Percentiles rank a stretch among this genome's conserved stretches.
phyloP scores from a whole-genome alignment of 2,329 filamentous ascomycete genomes.

The Colletotrichum lini region DNA sequence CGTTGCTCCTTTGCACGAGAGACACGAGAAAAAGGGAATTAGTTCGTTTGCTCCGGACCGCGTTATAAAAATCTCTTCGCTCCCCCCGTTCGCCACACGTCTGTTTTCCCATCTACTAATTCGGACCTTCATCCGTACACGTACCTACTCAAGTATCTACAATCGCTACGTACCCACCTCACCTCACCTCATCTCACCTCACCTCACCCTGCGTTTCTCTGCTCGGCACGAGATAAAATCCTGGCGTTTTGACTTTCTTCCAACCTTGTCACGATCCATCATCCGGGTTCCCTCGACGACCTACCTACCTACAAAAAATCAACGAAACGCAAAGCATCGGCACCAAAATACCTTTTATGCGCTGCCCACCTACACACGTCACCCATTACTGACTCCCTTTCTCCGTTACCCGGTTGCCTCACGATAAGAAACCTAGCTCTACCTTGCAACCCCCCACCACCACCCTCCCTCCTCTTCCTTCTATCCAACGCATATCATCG shows the following conservation, averaged over 20 bases:
- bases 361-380: background rate
- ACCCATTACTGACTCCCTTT: conserved; percentile 4
- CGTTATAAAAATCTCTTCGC: conserved; percentile 29
- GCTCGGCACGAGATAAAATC: background rate
- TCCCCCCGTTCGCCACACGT: conserved; percentile 24
- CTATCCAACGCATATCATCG: background rate
- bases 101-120: background rate
- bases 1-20: conserved; percentile 16
- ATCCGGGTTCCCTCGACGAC: conserved; percentile 5
- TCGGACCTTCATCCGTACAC: no score
- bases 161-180: background rate
- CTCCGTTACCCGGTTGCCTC: conserved; percentile 13
- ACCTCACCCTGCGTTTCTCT: background rate
- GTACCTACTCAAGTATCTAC: background rate
- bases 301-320: background rate
- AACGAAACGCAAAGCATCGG: background rate
- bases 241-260: background rate
- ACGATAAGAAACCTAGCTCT: background rate
- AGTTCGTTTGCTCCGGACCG: conserved; percentile 5
- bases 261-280: background rate
- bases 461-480: conserved; percentile 1
- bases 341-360: background rate
- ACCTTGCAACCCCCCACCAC: background rate
- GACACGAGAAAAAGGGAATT: background rate
- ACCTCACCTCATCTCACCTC: background rate